Base-by-base conservation (phyloP, 1,139 yeast species). In the Blastobotrys proliferans region DNA sequence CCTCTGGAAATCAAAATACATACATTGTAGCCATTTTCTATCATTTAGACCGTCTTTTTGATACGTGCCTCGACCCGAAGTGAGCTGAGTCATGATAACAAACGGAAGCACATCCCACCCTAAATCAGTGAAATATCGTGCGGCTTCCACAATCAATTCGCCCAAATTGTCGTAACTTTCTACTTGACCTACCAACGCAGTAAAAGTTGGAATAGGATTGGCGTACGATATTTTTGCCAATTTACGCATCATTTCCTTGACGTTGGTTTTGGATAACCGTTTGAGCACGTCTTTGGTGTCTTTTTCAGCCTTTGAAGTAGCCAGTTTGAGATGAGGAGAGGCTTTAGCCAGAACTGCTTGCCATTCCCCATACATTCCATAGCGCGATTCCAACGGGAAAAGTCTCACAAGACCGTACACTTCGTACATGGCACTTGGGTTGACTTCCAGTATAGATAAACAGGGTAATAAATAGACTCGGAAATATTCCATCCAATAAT, bases 101-200 rank as follows among this genome's bases (percentile, higher is more conserved):
- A 77, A 80, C 1, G 92, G 82, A 33, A 90, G 66, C 1, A 80
- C 84, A 60, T 90, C 97, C 90, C 95, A 88, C 0, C 90, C 92
- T 57, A 83, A 81, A 6, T 69, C 74, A 44, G 83, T 83, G 60
- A 88, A 86, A 55, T 80, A 83, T 37, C 81, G 70, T 0, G 96
- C 90, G 2, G 95, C 79, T 44, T 83, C 84, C 9, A 87, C 90
- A 10, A 92, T 81, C 45, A 88, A 69, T 35, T 77, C 80, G 43
- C 81, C 86, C 51, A 88, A 75, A 58, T 88, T 92, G 58, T 85
- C 96, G 58, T 92, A 94, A 67, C 95, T 87, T 61, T 94, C 98
- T 48, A 92, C 80, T 45, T 70, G 75, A 28, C 67, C 56, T 18
- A 70, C 58, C 27, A 68, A 61, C 2, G 61, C 71, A 1, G 63